Conservation (phyloP, 2,329 filamentous ascomycete species). For the Arthrocladium fulminans region DNA sequence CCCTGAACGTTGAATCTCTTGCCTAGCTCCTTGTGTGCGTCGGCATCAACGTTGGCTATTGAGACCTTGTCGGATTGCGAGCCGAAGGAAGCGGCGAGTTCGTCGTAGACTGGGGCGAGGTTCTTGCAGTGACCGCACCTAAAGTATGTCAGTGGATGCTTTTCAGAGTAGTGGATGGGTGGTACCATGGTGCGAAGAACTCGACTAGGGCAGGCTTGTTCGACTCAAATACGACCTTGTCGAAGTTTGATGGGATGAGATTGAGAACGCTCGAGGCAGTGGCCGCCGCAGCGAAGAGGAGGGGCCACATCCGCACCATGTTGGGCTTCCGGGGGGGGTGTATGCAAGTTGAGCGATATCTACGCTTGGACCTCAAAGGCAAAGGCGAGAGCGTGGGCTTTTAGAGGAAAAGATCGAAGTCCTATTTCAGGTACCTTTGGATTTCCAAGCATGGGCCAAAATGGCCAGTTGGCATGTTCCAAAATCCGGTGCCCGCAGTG, state of each 20-base stretch:
- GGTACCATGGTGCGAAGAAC: constrained; percentile 86
- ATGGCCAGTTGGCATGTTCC: not conserved
- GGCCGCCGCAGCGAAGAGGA: constrained; percentile 33
- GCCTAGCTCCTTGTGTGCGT: constrained; percentile 74
- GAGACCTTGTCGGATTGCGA: constrained; percentile 66
- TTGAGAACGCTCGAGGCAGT: constrained; percentile 80
- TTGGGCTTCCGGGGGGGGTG: not conserved
- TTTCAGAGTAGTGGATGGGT: not conserved
- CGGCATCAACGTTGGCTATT: constrained; percentile 94
- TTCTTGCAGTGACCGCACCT: constrained; percentile 94
- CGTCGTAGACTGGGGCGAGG: constrained; percentile 88
- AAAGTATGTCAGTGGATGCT: not conserved
- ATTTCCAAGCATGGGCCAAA: constrained; percentile 4
- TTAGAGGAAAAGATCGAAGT: too few relatives aligned
- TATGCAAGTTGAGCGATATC: not conserved
- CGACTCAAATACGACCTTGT: constrained; percentile 76
- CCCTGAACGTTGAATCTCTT: constrained; percentile 83
- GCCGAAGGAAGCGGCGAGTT: constrained; percentile 68
- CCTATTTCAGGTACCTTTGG: not conserved
- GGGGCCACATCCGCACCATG: constrained; percentile 14
- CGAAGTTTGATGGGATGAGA: constrained; percentile 83
- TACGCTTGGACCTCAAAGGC: not conserved
- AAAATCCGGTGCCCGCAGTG: not conserved
- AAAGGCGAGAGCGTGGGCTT: too few relatives aligned
- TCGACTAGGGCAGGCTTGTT: constrained; percentile 94